phyloP scores from a whole-genome alignment of 306 rosid species.

The Inga laurina region DNA sequence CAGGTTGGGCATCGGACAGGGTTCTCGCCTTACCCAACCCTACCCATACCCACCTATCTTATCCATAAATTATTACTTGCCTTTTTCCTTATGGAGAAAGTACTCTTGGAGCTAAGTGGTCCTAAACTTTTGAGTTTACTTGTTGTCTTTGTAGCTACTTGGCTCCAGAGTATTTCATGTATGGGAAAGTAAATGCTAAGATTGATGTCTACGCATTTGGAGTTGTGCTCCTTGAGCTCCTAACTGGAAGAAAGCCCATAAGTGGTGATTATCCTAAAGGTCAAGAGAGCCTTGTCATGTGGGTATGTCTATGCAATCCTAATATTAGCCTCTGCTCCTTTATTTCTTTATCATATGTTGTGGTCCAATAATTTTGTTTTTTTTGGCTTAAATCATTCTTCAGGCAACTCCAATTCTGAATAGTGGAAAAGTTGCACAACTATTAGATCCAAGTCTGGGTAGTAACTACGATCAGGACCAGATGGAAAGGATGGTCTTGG shows the following conservation, averaged over 20 bases:
- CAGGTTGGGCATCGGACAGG: too few relatives aligned
- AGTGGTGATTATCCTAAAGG: conserved; percentile 77
- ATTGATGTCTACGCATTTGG: conserved; percentile 96
- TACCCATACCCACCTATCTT: neutral
- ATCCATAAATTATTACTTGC: neutral
- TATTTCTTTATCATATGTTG: conserved; percentile 23
- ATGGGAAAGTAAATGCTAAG: conserved; percentile 87
- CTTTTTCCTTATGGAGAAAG: conserved; percentile 12
- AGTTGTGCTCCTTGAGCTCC: conserved; percentile 92
- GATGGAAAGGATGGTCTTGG: conserved; percentile 82
- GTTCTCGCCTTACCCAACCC: too few relatives aligned
- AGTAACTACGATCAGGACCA: conserved; percentile 58
- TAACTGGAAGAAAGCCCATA: conserved; percentile 93
- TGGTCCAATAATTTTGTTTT: conserved; percentile 3
- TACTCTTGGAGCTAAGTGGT: neutral
- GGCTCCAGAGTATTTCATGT: conserved; percentile 99
- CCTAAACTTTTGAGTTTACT: conserved; percentile 24
- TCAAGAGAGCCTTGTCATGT: conserved; percentile 91
- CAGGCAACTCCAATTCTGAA: conserved; percentile 89
- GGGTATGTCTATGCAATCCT: conserved; percentile 62
- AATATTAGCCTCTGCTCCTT: conserved; percentile 14
- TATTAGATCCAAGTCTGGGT: conserved; percentile 77
- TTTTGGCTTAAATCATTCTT: conserved; percentile 15
- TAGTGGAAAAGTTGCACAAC: conserved; percentile 64
- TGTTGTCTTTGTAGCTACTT: conserved; percentile 64